phyloP scores from a whole-genome alignment of 1,284 basidiomycete genomes.

The Trichosporon ovoides region DNA sequence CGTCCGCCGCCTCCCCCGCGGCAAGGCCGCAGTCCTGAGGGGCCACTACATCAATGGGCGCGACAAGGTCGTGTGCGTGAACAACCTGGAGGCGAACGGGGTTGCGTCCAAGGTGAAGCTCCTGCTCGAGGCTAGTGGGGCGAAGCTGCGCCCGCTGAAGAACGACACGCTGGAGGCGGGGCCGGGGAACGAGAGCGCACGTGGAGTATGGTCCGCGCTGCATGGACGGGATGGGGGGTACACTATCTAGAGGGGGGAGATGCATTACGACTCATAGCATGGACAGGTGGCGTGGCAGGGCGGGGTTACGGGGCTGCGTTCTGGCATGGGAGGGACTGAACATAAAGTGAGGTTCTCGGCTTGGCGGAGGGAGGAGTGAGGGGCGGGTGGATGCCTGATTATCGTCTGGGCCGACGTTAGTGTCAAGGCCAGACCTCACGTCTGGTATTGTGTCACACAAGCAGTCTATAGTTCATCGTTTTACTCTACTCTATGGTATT shows the following conservation, averaged over 20 bases:
- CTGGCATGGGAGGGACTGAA: too few relatives aligned
- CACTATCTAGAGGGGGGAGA: conserved; percentile 33
- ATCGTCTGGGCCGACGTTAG: too few relatives aligned
- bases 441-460: too few relatives aligned
- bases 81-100: conserved; percentile 43
- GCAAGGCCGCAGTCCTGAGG: conserved; percentile 46
- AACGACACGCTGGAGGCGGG: conserved; percentile 45
- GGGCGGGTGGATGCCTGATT: too few relatives aligned
- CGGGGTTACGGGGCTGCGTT: too few relatives aligned
- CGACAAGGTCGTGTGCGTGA: conserved; percentile 52
- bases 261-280: too few relatives aligned
- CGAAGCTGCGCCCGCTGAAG: conserved; percentile 46
- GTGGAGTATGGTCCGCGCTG: conserved; percentile 46
- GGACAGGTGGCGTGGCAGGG: too few relatives aligned
- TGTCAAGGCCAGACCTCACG: too few relatives aligned
- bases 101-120: conserved; percentile 47
- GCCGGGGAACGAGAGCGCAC: conserved; percentile 42
- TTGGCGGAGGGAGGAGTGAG: too few relatives aligned
- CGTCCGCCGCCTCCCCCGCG: conserved; percentile 44
- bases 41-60: conserved; percentile 52
- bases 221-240: conserved; percentile 45
- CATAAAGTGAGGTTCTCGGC: too few relatives aligned
- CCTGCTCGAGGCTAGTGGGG: conserved; percentile 44
- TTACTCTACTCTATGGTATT: too few relatives aligned
- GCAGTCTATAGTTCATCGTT: too few relatives aligned